Conservation (phyloP, 345 rosid species). For the Geranium rotundifolium region DNA sequence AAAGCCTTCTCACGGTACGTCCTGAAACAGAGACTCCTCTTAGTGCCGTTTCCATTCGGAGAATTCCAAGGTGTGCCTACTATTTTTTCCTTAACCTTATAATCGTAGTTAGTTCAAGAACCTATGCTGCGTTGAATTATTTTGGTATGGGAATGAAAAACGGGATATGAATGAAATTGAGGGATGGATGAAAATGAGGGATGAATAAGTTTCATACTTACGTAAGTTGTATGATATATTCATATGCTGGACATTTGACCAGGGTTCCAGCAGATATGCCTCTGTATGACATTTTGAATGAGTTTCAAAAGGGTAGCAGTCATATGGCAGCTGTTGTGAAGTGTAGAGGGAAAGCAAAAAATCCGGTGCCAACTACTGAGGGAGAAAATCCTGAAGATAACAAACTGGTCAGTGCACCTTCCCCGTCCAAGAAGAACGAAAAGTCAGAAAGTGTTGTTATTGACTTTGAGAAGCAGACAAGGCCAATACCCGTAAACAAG, state of each 20-base stretch:
- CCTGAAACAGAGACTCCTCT: slow-evolving; percentile 94
- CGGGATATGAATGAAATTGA: too few relatives aligned
- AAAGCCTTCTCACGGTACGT: slow-evolving; percentile 89
- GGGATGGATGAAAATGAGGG: too few relatives aligned
- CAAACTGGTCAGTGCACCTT: slow-evolving; percentile 45
- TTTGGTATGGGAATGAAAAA: too few relatives aligned
- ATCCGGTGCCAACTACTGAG: slow-evolving; percentile 19
- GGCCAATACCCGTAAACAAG: slow-evolving; percentile 8
- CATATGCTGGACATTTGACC: slow-evolving; percentile 12
- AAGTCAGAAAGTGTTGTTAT: slow-evolving; percentile 45
- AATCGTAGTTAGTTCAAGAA: neutral
- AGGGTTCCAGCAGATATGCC: slow-evolving; percentile 99
- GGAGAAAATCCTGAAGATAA: slow-evolving; percentile 33
- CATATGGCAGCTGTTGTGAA: slow-evolving; percentile 99
- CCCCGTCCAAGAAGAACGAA: slow-evolving; percentile 42
- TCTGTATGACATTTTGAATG: slow-evolving; percentile 82
- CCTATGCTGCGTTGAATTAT: too few relatives aligned
- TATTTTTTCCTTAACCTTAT: slow-evolving; percentile 2
- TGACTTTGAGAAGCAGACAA: slow-evolving; percentile 47
- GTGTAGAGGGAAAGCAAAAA: slow-evolving; percentile 48
- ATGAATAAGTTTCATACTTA: too few relatives aligned
- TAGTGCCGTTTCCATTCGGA: slow-evolving; percentile 77
- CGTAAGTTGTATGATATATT: neutral
- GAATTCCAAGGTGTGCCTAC: slow-evolving; percentile 65
- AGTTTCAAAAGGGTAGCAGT: slow-evolving; percentile 99